Evolutionary conservation across 2,329 filamentous ascomycete species (phyloP), one percentile per base, ranked within the genome.

Genomic region (Gaeumannomyces tritici): DNA sequence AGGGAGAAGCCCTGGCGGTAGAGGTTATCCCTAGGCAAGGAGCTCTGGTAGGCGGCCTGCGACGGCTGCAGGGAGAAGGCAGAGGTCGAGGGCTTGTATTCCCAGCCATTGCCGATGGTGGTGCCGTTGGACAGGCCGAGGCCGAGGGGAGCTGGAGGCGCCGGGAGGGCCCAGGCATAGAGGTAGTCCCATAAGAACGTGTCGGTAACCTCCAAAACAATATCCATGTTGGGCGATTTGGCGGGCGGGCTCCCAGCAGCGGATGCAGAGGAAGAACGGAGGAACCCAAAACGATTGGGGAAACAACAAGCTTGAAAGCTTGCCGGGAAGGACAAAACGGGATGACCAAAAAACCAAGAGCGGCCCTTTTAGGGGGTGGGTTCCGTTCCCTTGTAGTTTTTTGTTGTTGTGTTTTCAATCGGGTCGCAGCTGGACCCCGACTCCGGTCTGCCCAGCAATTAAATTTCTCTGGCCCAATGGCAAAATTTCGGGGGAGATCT

Each of bases 131-230:
- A 76, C 63, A 75, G 76, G 68, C 80, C 75, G 65, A 78, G 77
- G 71, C 83, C 80, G 70, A 82, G 83, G 24, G 79, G 80, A 31
- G 79, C 78, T 15, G 79, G 76, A 33, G 76, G 79, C 57, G 79
- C 78, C 9, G 93, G 92, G n/a, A 90, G 78, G 7, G 89, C 68
- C 47, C 77, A 80, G 60, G 92, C 88, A 73, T 96, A 97, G 63
- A 89, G 69, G 68, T 88, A 84, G 77, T 98, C 93, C 75, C 89
- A 89, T 66, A 93, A 70, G 71, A 89, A 91, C 69, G 88, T 90
- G 77, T 98, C 93, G 76, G 85, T 83, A 64, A 93, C 70, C 76
- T 97, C 93, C 67, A 97, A 88, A 57, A 95, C 86, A 77, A 97
- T 86, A 81, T 98, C 93, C 93, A 98, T 97, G 63, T 60, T 54